Evolutionary conservation across 1,284 basidiomycete genomes (phyloP), one percentile per base, ranked within the genome.

Genomic region (Amylostereum areolatum): DNA sequence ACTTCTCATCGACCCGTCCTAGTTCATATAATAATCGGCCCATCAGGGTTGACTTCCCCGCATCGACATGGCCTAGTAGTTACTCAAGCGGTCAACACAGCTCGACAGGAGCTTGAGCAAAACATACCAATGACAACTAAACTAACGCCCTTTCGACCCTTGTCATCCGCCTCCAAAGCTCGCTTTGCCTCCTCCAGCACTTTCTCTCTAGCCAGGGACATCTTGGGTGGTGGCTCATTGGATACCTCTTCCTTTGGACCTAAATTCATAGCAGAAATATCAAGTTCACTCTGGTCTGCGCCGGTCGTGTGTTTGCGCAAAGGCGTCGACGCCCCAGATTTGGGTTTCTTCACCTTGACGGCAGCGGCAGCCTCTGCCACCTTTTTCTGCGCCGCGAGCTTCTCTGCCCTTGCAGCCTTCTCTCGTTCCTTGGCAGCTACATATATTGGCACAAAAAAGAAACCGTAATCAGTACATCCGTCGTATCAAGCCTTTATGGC

Each of bases 11-110:
- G 48, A 98, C 63, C 57, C 81, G 78, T 12, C 97, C 96, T 1
- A 97, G 75, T 55, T 98, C 97, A 63, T 97, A 95, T 41, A 99
- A 66, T 54, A 99, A 65, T 47, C 95, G 77, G 0, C 96, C 96
- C 93, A 98, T 98, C 41, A 99, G 68, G 0, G 96, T 99, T 8
- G 95, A 97, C 68, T 99, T 99, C 45, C 96, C 96, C 11, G 97
- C 96, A 68, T 99, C 96, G 52, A 99, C 96, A 62, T 99, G 96
- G 27, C 96, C 95, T 93, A 59, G 10, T 50, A 46, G 28, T 11
- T 36, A 18, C 36, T 9, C 51, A 27, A 43, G 18, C 31, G 18
- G 10, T 31, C 34, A 18, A n/a, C 24, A 43, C 18, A 34, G 9
- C 1, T 24, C 24, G 8, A 50, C n/a, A 27, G 28, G 36, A 34